Evolutionary conservation across 306 rosid genomes (phyloP), one percentile per base, ranked within the genome.

Genomic region (Spatholobus suberectus): DNA sequence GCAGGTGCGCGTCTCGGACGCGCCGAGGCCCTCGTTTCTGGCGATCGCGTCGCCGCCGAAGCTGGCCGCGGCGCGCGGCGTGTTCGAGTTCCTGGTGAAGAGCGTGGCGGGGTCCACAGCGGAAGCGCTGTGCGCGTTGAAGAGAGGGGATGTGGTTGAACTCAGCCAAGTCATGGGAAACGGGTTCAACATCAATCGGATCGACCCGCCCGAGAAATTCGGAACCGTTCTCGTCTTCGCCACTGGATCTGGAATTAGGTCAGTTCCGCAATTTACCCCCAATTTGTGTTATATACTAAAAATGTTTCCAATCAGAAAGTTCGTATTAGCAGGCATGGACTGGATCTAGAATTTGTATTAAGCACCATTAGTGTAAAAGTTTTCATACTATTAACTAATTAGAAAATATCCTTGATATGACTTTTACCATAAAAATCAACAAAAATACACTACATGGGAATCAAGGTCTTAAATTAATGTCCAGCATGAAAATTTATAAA

Each of bases 181-280:
- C 23, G 99, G 98, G 8, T 96, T 96, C 55, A 91, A 94, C 23
- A 75, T 87, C 26, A 83, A 81, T 68, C 94, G 57, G 77, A 92
- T 96, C 67, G 90, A 91, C 20, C 98, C 97, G 85, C 91, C 97
- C 14, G 90, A 90, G 81, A 87, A 86, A 18, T 90, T 63, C 32
- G 82, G 85, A 12, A 91, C 95, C 15, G 90, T 96, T 81, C 41
- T 94, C 17, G 85, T 96, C 58, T 96, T 96, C 47, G 95, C 97
- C 17, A 92, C 98, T 5, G 98, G 99, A 88, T 94, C 97, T 43
- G 99, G 93, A 88, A 96, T 96, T 77, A 94, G 99, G 99, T 92
- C 20, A 21, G 79, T 76, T 61, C 11, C 18, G 14, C 44, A 9
- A 18, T 63, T 82, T 27, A 4, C 41, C 38, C 76, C 23, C 63